Evolutionary conservation across 305 asterid genomes (phyloP), one percentile per base, ranked within the genome.

Genomic region (Withania somnifera): DNA sequence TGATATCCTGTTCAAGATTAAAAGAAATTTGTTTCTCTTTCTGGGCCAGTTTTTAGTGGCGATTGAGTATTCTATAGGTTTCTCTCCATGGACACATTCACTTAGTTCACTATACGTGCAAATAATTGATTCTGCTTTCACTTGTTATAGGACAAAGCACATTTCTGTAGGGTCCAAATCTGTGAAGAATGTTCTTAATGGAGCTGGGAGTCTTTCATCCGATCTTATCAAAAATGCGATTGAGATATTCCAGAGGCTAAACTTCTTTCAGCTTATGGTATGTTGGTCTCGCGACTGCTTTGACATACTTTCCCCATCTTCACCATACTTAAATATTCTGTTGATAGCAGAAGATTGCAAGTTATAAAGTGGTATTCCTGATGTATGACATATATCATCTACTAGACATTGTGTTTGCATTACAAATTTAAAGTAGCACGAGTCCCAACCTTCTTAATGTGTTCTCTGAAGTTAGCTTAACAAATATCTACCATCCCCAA

Each of bases 221-320:
- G 90, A 86, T 81, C 91, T 92, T 45, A 83, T 92, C 11, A 83
- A 75, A 76, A 80, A 85, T 50, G 97, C 91, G 5, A 84, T 61
- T 80, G 80, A 85, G 81, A 53, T 89, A 76, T 95, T 94, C 81
- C 98, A 98, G 1, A 87, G 90, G 97, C 98, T 79, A 90, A 84
- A 82, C 88, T 95, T 78, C 83, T 87, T 76, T 89, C 99, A 42
- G 97, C 99, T 77, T 95, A 95, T 78, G 99, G 99, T 93, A 84
- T 28, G 88, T 82, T 78, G 58, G 24, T 71, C 22, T 45, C 24
- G 58, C 47, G 17, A 73, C 42, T 22, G 11, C 24, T 47, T 58
- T 47, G n/a, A 45, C 38, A 45, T 73, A 50, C 3, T 26, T 71
- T 73, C 26, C 24, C 60, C 42, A 24, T 15, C 22, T 71, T 71